Evolutionary conservation across 139 green algal genomes (phyloP).

Genomic region (Chlorokybus atmophyticus): DNA sequence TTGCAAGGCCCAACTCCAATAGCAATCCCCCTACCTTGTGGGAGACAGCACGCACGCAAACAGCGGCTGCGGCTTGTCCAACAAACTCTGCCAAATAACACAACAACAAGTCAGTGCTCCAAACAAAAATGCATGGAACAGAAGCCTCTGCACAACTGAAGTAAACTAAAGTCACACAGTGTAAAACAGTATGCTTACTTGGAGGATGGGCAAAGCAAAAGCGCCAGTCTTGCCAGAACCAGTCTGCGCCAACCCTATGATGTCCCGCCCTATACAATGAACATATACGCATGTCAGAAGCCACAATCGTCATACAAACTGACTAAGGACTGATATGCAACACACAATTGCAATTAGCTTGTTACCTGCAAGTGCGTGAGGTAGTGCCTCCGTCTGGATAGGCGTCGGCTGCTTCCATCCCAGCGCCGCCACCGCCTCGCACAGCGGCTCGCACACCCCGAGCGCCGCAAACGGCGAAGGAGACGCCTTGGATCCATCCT

Average conservation of each 20-base stretch:
- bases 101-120: too few relatives aligned
- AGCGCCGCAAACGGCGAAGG: constrained; percentile 19
- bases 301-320: neutral
- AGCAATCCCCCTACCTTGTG: constrained; percentile 50
- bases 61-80: constrained; percentile 76
- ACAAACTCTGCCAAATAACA: constrained; percentile 68
- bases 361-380: constrained; percentile 18
- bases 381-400: constrained; percentile 19
- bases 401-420: constrained; percentile 23
- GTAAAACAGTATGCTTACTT: constrained; percentile 23
- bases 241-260: constrained; percentile 96
- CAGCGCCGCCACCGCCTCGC: constrained; percentile 9
- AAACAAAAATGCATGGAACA: too few relatives aligned
- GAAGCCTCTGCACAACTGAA: too few relatives aligned
- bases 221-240: constrained; percentile 93
- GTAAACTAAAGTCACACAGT: too few relatives aligned
- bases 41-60: constrained; percentile 89
- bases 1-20: too few relatives aligned
- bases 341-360: neutral
- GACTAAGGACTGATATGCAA: neutral
- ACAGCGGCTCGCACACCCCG: constrained; percentile 22
- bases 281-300: neutral
- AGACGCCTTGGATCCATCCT: too few relatives aligned
- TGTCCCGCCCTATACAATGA: constrained; percentile 41
- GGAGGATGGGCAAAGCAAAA: constrained; percentile 88